These are phyloP conservation scores for Calycina marina DNA, from an alignment of 2,329 filamentous ascomycete species.

Conservation along the genomic window DNA sequence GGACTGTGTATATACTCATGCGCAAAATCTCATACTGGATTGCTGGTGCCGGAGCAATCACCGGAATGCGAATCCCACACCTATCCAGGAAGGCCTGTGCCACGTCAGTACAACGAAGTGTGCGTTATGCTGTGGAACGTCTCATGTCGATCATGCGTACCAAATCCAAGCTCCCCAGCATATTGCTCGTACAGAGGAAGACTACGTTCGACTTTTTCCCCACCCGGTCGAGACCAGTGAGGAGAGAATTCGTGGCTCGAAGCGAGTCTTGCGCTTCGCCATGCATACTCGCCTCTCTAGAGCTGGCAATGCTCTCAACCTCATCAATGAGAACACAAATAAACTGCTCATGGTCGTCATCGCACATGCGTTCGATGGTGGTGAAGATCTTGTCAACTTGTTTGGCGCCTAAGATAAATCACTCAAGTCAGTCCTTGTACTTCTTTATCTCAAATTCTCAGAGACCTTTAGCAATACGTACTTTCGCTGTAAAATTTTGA, in stretches of 20 bases:
- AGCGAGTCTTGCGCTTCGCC: constrained; percentile 20
- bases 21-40: constrained; percentile 20
- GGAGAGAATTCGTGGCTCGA: constrained; percentile 21
- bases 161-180: constrained; percentile 16
- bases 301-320: constrained; percentile 21
- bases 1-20: no score
- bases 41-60: constrained; percentile 12
- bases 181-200: constrained; percentile 21
- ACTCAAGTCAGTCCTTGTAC: no score
- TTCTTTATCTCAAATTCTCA: no score
- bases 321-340: constrained; percentile 23
- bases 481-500: constrained; percentile 35
- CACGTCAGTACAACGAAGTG: neutral
- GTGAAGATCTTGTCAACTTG: constrained; percentile 29
- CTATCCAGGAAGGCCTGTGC: constrained; percentile 20
- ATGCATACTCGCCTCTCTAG: constrained; percentile 11
- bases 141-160: no score
- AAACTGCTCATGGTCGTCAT: constrained; percentile 12
- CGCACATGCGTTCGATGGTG: constrained; percentile 21
- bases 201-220: constrained; percentile 15
- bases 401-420: constrained; percentile 27
- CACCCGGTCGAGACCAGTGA: constrained; percentile 19
- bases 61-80: constrained; percentile 12
- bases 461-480: no score
- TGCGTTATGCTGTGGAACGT: neutral